These are phyloP conservation scores for Pseudozyma thailandica DNA, from an alignment of 1,284 basidiomycete genomes.

Conservation along the genomic window DNA sequence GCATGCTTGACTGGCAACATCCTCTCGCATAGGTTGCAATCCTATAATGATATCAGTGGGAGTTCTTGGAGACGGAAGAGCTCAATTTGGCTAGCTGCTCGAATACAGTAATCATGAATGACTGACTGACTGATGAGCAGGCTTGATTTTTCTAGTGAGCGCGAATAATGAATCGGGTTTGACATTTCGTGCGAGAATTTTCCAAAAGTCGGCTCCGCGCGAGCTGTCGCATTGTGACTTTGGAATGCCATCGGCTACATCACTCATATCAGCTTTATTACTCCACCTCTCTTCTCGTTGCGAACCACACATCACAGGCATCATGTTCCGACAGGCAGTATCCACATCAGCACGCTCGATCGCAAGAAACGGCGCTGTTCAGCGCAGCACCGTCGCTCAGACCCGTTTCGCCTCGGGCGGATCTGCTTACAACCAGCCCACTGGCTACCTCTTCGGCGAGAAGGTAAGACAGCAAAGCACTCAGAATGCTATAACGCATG, in stretches of 20 bases:
- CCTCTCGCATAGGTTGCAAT: too few species aligned
- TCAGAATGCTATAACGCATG: neutral
- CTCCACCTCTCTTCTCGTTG: conserved; percentile 4
- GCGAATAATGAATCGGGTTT: too few species aligned
- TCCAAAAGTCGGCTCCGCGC: conserved; percentile 24
- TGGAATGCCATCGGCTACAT: conserved; percentile 11
- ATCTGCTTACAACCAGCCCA: conserved; percentile 63
- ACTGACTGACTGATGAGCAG: conserved; percentile 2
- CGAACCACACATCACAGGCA: conserved; percentile 6
- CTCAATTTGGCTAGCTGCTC: too few species aligned
- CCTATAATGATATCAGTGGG: too few species aligned
- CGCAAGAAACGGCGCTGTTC: conserved; percentile 17
- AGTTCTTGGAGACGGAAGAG: too few species aligned
- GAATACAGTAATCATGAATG: too few species aligned
- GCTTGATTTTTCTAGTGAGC: neutral
- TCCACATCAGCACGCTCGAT: conserved; percentile 31
- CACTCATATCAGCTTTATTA: conserved; percentile 2
- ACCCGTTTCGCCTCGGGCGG: conserved; percentile 47
- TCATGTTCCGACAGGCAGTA: conserved; percentile 42
- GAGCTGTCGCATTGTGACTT: conserved; percentile 21
- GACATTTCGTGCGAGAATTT: conserved; percentile 21
- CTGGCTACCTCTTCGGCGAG: conserved; percentile 64
- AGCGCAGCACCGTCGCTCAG: conserved; percentile 33
- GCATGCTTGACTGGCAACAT: too few species aligned
- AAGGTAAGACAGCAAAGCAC: conserved; percentile 47